A percentile compares a stretch with the other conserved stretches of the same genome.
These are phyloP conservation scores for Phytophthora cryptogea DNA, from an alignment of 352 stramenopile species.

Conservation along the genomic window DNA sequence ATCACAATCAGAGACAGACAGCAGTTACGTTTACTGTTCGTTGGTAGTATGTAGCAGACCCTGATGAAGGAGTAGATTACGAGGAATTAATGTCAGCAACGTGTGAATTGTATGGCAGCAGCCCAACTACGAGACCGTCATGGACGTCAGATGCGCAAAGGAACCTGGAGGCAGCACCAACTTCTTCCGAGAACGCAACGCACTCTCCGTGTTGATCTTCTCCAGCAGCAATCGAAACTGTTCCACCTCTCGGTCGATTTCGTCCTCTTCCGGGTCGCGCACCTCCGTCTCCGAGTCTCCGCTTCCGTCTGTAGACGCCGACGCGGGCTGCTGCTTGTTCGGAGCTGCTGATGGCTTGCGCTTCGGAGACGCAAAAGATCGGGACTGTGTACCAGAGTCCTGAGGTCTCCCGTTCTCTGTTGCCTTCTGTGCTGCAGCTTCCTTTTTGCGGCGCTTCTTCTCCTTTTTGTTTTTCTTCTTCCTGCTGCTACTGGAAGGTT, in stretches of 20 bases:
- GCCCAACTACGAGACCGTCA: conserved; percentile 34
- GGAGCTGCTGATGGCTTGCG: conserved; percentile 7
- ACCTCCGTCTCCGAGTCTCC: conserved; percentile 35
- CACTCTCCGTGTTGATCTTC: conserved; percentile 67
- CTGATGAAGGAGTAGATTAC: conserved; percentile 1
- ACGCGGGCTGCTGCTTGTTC: conserved; percentile 13
- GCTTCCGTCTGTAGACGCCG: conserved; percentile 23
- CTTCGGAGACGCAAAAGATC: conserved; percentile 10
- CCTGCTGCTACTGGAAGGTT: conserved; percentile 45
- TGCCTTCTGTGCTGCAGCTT: conserved; percentile 41
- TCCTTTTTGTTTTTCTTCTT: conserved; percentile 85
- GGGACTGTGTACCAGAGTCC: conserved; percentile 7
- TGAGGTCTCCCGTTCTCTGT: conserved; percentile 23
- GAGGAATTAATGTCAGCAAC: background rate
- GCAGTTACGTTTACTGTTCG: too few relatives aligned
- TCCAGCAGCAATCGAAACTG: conserved; percentile 72
- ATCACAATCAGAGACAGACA: background rate
- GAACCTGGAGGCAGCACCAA: conserved; percentile 71
- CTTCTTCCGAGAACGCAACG: conserved; percentile 62
- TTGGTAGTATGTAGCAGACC: background rate
- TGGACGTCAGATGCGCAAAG: conserved; percentile 45
- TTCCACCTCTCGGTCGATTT: conserved; percentile 79
- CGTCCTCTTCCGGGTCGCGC: conserved; percentile 47
- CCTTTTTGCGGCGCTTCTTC: conserved; percentile 76
- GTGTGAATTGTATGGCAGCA: background rate